Conservation (phyloP, 352 stramenopile species). For the Poterioochromonas sp. region DNA sequence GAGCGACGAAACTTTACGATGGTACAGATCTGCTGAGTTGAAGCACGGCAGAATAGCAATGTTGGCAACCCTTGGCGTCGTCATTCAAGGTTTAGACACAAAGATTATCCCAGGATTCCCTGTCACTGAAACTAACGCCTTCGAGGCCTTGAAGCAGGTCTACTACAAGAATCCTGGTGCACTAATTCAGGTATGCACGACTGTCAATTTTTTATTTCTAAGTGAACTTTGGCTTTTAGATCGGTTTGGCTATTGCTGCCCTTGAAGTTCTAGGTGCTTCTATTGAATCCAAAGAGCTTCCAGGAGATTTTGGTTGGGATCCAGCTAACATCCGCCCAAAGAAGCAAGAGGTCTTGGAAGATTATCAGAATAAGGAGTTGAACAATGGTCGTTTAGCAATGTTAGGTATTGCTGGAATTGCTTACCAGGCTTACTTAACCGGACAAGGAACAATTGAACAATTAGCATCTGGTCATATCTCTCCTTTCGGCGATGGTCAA, state of each 20-base stretch:
- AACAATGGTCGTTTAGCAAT: neutral
- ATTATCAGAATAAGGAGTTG: neutral
- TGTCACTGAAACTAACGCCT: neutral
- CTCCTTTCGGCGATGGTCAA: no score
- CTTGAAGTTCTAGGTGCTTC: neutral
- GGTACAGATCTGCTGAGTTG: slow-evolving; percentile 51
- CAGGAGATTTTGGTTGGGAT: slow-evolving; percentile 40
- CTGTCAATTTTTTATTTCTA: slow-evolving; percentile 33
- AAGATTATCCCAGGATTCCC: neutral
- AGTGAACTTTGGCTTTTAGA: slow-evolving; percentile 19
- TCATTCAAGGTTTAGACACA: neutral
- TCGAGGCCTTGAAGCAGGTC: neutral
- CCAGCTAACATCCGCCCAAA: neutral
- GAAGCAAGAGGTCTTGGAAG: neutral
- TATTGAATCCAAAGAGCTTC: slow-evolving; percentile 48
- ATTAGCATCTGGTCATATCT: no score
- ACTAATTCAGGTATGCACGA: slow-evolving; percentile 16
- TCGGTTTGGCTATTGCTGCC: slow-evolving; percentile 35
- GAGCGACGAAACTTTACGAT: slow-evolving; percentile 1
- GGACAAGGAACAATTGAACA: no score
- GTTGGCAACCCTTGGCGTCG: slow-evolving; percentile 54
- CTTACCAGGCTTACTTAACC: neutral
- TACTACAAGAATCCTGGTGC: slow-evolving; percentile 6
- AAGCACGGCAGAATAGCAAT: slow-evolving; percentile 54
- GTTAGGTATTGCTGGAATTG: neutral